phyloP scores from a whole-genome alignment of 306 rosid genomes.

The Vicia faba region DNA sequence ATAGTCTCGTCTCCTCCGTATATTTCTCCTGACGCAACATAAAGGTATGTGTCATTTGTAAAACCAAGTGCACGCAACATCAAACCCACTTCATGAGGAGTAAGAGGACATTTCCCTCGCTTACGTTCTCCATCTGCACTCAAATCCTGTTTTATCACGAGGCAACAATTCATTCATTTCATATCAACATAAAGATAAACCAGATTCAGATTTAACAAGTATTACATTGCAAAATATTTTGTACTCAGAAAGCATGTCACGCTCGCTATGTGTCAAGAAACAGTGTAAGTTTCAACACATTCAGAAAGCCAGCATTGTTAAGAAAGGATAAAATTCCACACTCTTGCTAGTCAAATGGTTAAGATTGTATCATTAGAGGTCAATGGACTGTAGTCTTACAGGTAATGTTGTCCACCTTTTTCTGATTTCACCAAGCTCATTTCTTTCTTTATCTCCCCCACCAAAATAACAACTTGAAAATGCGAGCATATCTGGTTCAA shows the following conservation, averaged over 20 bases:
- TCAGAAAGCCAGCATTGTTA: no score
- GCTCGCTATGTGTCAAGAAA: no score
- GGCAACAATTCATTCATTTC: constrained; percentile 30
- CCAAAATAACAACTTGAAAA: constrained; percentile 98
- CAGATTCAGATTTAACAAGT: constrained; percentile 18
- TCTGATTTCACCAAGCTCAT: constrained; percentile 86
- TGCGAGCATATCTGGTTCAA: constrained; percentile 99
- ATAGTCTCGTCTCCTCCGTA: constrained; percentile 97
- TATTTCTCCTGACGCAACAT: constrained; percentile 97
- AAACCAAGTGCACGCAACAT: constrained; percentile 94
- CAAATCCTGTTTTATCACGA: constrained; percentile 60
- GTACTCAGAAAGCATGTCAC: constrained; percentile 15
- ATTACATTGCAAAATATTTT: neutral
- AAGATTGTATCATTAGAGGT: neutral
- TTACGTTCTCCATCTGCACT: constrained; percentile 84
- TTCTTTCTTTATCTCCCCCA: constrained; percentile 95
- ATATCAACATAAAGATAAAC: constrained; percentile 18
- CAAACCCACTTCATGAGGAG: constrained; percentile 95
- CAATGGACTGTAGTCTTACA: constrained; percentile 58
- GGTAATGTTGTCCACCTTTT: constrained; percentile 98
- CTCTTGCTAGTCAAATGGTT: no score
- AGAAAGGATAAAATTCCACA: no score
- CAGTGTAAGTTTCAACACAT: no score
- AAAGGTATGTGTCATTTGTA: constrained; percentile 79
- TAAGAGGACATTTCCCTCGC: constrained; percentile 96